Evolutionary conservation across 2,329 filamentous ascomycete genomes (phyloP), one percentile per base, ranked within the genome.

Genomic region (Neonectria sp.): DNA sequence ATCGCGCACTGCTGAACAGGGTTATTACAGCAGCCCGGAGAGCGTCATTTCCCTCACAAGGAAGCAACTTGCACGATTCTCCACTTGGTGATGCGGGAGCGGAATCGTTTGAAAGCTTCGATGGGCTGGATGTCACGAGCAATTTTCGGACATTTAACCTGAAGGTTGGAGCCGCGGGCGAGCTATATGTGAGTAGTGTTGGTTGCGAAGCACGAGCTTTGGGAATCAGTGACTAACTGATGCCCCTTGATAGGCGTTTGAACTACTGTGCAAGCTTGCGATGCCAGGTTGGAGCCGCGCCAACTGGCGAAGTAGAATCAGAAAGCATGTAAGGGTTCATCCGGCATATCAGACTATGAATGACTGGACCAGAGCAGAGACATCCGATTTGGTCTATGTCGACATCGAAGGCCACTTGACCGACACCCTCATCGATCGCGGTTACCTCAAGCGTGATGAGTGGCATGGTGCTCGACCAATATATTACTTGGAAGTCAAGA

Each of bases 401-500:
- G 21, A 75, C 55, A 25, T 29, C 2, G 9, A 51, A 6, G 72
- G 72, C 1, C 25, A 40, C 1, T 53, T 75, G 9, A 74, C 73
- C 2, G 2, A 35, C 12, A 55, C 27, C 0, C 51, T 75, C 12
- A 65, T 71, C 17, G 67, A 52, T 5, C 55, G 60, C 21, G 65
- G 65, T 2, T 57, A 70, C 7, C 64, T 75, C 2, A 15, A 62
- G 52, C 35, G 27, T 33, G 63, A 63, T 4, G 67, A 63, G n/a
- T 74, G 73, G 71, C n/a, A 67, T 48, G 35, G 17, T 4, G 65
- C 55, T 17, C 21, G 21, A 21, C 21, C 21, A 21, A 21, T 21
- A 21, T 21, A 21, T 21, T 21, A 21, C 21, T 21, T 21, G 21
- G 21, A 21, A 65, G 86, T 88, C 27, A 88, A 88, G 71, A 81